Evolutionary conservation across 1,284 basidiomycete species (phyloP).

Genomic region (Cryptococcus hybrid): DNA sequence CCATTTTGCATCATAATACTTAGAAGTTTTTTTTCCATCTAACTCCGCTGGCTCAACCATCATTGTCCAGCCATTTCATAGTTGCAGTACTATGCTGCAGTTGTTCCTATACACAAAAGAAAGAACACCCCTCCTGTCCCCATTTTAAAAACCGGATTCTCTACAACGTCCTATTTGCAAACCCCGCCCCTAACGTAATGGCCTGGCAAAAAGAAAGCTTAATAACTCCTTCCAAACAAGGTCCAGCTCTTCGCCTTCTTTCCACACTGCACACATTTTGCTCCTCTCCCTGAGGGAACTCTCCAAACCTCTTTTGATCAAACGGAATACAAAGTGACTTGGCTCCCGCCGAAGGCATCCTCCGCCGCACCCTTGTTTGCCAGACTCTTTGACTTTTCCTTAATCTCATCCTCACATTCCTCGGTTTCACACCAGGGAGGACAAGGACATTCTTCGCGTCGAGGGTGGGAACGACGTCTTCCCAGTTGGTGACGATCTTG

Average conservation of each 20-base stretch:
- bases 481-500: conserved; percentile 78
- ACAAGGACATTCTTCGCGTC: conserved; percentile 86
- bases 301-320: conserved; percentile 77
- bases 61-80: too few species aligned
- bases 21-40: too few species aligned
- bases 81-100: too few species aligned
- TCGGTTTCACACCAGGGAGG: conserved; percentile 94
- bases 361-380: conserved; percentile 63
- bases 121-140: too few species aligned
- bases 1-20: too few species aligned
- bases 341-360: conserved; percentile 96
- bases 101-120: too few species aligned
- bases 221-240: conserved; percentile 70
- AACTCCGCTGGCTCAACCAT: too few species aligned
- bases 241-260: conserved; percentile 88
- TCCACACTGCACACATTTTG: conserved; percentile 84
- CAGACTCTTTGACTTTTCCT: conserved; percentile 71
- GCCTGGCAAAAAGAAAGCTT: neutral
- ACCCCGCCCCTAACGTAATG: too few species aligned
- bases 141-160: too few species aligned
- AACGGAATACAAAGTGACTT: conserved; percentile 98
- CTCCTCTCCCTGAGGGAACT: conserved; percentile 63
- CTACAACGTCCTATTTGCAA: too few species aligned
- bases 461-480: conserved; percentile 83
- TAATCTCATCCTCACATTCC: conserved; percentile 96